Conservation (phyloP, 2,329 filamentous ascomycete genomes). For the Cladobotryum protrusum region DNA sequence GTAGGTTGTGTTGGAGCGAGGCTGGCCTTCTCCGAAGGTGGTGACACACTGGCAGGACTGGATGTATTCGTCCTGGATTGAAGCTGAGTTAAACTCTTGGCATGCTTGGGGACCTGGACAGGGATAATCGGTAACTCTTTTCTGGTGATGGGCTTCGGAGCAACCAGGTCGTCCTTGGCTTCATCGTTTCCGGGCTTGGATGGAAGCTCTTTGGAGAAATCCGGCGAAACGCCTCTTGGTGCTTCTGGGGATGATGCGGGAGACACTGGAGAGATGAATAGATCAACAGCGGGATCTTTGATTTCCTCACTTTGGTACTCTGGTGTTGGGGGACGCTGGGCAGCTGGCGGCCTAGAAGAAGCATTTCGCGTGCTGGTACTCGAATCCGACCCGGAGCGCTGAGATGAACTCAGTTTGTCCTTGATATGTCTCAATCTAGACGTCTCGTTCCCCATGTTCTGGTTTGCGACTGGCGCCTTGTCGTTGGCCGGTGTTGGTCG, state of each 20-base stretch:
- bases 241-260: conserved; percentile 40
- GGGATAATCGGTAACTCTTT: conserved; percentile 21
- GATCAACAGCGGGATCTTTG: conserved; percentile 30
- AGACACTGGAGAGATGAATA: conserved; percentile 37
- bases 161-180: background rate
- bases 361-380: conserved; percentile 3
- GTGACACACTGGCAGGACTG: background rate
- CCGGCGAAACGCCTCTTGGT: conserved; percentile 16
- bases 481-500: conserved; percentile 16
- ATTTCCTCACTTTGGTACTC: conserved; percentile 42
- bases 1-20: background rate
- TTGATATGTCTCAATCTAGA: conserved; percentile 29
- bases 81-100: conserved; percentile 18
- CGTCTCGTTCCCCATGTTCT: conserved; percentile 27
- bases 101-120: conserved; percentile 17
- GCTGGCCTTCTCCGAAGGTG: conserved; percentile 5
- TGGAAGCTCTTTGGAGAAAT: conserved; percentile 11
- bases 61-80: background rate
- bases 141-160: conserved; percentile 18
- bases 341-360: conserved; percentile 13
- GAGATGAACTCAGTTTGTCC: conserved; percentile 22
- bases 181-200: conserved; percentile 13
- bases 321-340: conserved; percentile 41
- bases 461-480: conserved; percentile 13
- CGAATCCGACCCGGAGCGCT: conserved; percentile 14